phyloP scores from a whole-genome alignment of 805 yeast species.

The Schwanniomyces vanrijiae region DNA sequence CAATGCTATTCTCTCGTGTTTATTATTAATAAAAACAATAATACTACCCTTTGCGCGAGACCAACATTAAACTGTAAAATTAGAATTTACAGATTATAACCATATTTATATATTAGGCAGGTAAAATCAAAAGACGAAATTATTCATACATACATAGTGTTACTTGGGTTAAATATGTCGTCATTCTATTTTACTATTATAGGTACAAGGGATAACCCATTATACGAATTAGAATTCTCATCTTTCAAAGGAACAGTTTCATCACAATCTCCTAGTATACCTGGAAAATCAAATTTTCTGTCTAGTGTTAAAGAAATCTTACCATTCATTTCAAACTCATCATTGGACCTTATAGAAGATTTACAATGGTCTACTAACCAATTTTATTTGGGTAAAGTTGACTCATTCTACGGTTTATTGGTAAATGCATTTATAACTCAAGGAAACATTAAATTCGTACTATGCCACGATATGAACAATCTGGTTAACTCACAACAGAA shows the following conservation, averaged over 20 bases:
- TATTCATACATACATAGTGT: background rate
- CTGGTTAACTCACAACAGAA: slow-evolving; percentile 39
- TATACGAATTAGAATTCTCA: slow-evolving; percentile 86
- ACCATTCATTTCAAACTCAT: slow-evolving; percentile 86
- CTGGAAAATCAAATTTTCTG: slow-evolving; percentile 63
- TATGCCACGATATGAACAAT: slow-evolving; percentile 45
- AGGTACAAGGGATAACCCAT: slow-evolving; percentile 82
- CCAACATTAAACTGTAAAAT: background rate
- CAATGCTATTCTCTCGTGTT: background rate
- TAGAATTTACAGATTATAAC: background rate
- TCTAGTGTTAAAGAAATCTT: slow-evolving; percentile 72
- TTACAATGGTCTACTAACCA: slow-evolving; percentile 73
- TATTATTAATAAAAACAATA: background rate
- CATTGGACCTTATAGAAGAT: slow-evolving; percentile 90
- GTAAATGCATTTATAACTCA: slow-evolving; percentile 88
- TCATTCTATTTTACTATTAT: slow-evolving; percentile 88
- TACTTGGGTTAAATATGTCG: slow-evolving; percentile 41
- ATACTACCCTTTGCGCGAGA: background rate
- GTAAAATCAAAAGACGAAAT: too few relatives aligned
- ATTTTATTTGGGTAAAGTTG: slow-evolving; percentile 74
- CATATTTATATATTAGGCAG: background rate
- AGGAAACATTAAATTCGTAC: slow-evolving; percentile 78
- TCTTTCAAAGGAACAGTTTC: slow-evolving; percentile 47
- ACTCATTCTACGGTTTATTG: slow-evolving; percentile 77
- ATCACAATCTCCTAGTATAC: slow-evolving; percentile 12